A percentile compares a stretch with the other conserved stretches of the same genome.
Evolutionary conservation across 768 basidiomycete species (phyloP).

Genomic region (Tephrocybe sp.): DNA sequence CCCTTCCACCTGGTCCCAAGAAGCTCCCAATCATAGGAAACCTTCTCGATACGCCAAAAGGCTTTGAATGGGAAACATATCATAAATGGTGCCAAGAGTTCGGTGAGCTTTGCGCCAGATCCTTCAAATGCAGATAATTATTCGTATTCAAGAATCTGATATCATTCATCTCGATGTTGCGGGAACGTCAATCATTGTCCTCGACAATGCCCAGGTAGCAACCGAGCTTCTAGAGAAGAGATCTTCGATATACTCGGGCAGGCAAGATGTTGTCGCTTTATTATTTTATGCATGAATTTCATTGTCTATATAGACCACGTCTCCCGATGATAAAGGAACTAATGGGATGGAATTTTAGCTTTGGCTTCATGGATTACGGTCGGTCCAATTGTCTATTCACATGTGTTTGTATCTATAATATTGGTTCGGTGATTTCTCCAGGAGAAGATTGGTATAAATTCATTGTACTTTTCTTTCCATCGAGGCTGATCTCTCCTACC

Average conservation of each 20-base stretch:
- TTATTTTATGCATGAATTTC: background rate
- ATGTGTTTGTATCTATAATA: background rate
- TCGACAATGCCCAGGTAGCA: slow-evolving; percentile 22
- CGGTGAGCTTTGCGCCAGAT: slow-evolving; percentile 17
- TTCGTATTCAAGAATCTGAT: slow-evolving; percentile 17
- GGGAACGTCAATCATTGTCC: slow-evolving; percentile 23
- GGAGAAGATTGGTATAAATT: slow-evolving; percentile 4
- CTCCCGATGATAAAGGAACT: slow-evolving; percentile 15
- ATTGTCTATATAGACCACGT: slow-evolving; percentile 1
- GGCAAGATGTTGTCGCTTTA: background rate
- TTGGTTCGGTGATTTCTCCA: background rate
- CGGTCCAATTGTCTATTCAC: background rate
- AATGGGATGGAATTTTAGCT: slow-evolving; percentile 14
- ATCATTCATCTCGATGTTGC: slow-evolving; percentile 23
- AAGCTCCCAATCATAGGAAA: slow-evolving; percentile 40
- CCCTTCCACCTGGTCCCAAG: slow-evolving; percentile 41
- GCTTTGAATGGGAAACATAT: slow-evolving; percentile 36
- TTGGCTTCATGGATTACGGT: slow-evolving; percentile 10
- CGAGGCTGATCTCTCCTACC: slow-evolving; percentile 10
- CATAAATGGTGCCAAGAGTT: slow-evolving; percentile 39
- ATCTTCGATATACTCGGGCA: slow-evolving; percentile 21
- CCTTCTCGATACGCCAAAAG: slow-evolving; percentile 36
- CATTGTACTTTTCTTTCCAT: background rate
- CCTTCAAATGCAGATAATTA: background rate
- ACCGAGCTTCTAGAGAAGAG: slow-evolving; percentile 25